Conservation (phyloP, 2,329 filamentous ascomycete genomes). For the Lecanosticta acicola region DNA sequence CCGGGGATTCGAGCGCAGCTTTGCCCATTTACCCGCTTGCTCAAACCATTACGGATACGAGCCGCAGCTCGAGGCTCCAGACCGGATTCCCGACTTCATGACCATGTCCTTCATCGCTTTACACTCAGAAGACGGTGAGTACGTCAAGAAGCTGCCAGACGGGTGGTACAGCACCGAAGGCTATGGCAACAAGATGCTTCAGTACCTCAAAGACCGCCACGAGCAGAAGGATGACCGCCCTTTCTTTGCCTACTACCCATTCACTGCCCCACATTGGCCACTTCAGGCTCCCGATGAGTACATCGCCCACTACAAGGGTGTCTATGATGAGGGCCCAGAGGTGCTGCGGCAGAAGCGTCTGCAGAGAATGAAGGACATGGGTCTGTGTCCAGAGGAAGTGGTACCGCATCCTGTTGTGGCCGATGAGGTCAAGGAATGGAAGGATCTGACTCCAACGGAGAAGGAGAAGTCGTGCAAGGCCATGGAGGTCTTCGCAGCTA, state of each 20-base stretch:
- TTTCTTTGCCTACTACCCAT: constrained; percentile 58
- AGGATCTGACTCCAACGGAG: constrained; percentile 43
- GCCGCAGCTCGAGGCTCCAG: constrained; percentile 37
- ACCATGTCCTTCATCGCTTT: constrained; percentile 39
- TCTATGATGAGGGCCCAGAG: constrained; percentile 58
- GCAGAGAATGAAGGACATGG: constrained; percentile 52
- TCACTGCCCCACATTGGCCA: constrained; percentile 60
- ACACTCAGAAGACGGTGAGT: constrained; percentile 37
- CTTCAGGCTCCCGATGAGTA: constrained; percentile 54
- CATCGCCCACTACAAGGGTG: constrained; percentile 52
- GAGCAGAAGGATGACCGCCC: constrained; percentile 38
- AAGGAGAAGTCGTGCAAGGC: constrained; percentile 46
- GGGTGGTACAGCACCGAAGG: constrained; percentile 38
- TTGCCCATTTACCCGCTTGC: constrained; percentile 57
- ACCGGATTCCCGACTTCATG: constrained; percentile 38
- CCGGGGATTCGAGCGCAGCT: constrained; percentile 55
- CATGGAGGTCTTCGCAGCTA: constrained; percentile 60
- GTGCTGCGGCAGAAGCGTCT: constrained; percentile 51
- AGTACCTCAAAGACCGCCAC: constrained; percentile 34
- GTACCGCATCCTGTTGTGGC: constrained; percentile 48
- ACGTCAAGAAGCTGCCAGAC: constrained; percentile 36
- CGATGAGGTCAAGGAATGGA: constrained; percentile 47
- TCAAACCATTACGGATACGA: constrained; percentile 54
- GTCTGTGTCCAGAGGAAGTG: constrained; percentile 49
- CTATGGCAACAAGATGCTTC: constrained; percentile 37